Evolutionary conservation across 2,329 filamentous ascomycete species (phyloP).

Genomic region (Hypoxylon sp.): DNA sequence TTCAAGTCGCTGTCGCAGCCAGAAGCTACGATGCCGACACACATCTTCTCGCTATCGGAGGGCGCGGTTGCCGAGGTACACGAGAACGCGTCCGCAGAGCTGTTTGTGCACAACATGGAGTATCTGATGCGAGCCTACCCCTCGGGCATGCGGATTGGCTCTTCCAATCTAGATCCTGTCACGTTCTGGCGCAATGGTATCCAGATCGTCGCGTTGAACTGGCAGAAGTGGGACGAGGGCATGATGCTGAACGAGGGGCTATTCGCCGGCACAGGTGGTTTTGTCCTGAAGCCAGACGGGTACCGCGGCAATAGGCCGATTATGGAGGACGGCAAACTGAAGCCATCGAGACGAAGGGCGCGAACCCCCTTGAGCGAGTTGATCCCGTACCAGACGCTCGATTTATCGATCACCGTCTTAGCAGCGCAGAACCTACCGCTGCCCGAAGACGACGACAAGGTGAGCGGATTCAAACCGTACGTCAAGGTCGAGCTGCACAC

Average conservation of each 20-base stretch:
- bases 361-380: too few species aligned
- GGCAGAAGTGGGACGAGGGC: slow-evolving; percentile 89
- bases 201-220: slow-evolving; percentile 93
- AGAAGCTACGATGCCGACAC: slow-evolving; percentile 72
- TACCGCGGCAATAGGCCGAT: slow-evolving; percentile 56
- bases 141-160: slow-evolving; percentile 81
- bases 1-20: slow-evolving; percentile 84
- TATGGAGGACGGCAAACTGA: slow-evolving; percentile 22
- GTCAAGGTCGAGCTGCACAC: slow-evolving; percentile 87
- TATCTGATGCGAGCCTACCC: slow-evolving; percentile 92
- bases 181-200: slow-evolving; percentile 90
- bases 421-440: slow-evolving; percentile 82
- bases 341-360: too few species aligned
- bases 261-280: slow-evolving; percentile 87
- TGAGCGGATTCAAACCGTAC: slow-evolving; percentile 77
- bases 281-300: slow-evolving; percentile 83
- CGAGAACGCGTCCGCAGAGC: slow-evolving; percentile 59
- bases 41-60: slow-evolving; percentile 77
- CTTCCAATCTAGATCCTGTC: slow-evolving; percentile 87
- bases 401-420: slow-evolving; percentile 78
- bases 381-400: slow-evolving; percentile 68
- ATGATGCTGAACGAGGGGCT: slow-evolving; percentile 98
- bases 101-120: slow-evolving; percentile 85
- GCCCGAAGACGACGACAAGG: slow-evolving; percentile 63
- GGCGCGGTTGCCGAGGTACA: slow-evolving; percentile 72